Evolutionary conservation across 352 stramenopile genomes (phyloP), one percentile per base, ranked within the genome.

Genomic region (Globisporangium nodosum): DNA sequence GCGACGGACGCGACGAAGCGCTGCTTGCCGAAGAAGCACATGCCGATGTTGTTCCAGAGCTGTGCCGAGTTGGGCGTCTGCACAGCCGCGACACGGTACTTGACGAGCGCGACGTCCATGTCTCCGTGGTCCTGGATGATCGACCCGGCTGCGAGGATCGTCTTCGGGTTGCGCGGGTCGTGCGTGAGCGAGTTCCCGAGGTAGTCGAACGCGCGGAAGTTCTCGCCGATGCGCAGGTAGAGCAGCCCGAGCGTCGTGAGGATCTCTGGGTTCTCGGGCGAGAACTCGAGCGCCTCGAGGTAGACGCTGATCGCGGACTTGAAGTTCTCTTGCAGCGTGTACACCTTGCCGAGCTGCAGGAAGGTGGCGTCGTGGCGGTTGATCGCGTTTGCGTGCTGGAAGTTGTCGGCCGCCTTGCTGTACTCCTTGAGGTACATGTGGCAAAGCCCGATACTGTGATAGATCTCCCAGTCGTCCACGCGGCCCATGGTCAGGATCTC

Each of bases 31-130:
- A 97, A 97, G 64, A 98, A 97, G 63, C 91, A 97, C 93, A 98
- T 97, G 52, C 90, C 92, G 47, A 98, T 87, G 67, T 98, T 97
- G 75, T 98, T 98, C 92, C 92, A 98, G 15, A 98, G 73, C 67
- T 97, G 87, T 1, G 93, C 84, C 56, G 83, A 96, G 71, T 97
- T 95, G 16, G 93, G 90, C 18, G 85, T 97, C 64, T 96, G 85
- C 27, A 91, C 85, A 3, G 91, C 91, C 16, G 90, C 92, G 8
- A 98, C 85, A 42, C 92, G 88, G 60, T 98, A 98, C 74, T 98
- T 98, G 51, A 97, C 85, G 18, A 98, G 80, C 43, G 90, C 92
- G 42, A 98, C 92, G 64, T 98, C 90, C 87, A 96, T 96, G 55
- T 97, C 92, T 12, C 88, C 71, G 55, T 97, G 84, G 71, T 98